Evolutionary conservation across 306 rosid genomes (phyloP).

Genomic region (Mucuna pruriens): DNA sequence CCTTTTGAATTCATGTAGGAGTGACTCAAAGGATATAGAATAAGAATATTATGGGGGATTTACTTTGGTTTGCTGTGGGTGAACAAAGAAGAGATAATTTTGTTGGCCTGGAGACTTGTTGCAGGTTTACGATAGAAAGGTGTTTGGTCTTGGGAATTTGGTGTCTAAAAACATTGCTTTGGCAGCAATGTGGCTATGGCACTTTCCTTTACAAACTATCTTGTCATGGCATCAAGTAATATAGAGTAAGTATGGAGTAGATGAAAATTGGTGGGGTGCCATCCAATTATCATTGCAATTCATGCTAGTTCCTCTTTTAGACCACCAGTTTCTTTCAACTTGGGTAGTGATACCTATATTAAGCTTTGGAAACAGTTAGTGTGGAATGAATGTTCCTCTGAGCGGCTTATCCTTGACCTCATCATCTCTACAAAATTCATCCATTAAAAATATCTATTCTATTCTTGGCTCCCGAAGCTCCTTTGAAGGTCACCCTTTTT

Average conservation of each 20-base stretch:
- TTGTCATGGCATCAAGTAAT: not conserved
- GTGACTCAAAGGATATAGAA: not conserved
- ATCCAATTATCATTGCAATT: not conserved
- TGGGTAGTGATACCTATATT: not conserved
- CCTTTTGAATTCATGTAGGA: not conserved
- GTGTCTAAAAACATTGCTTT: not conserved
- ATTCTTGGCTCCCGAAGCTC: not conserved
- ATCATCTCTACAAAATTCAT: not conserved
- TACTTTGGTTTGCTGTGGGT: not conserved
- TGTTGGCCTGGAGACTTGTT: not conserved
- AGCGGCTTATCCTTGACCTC: not conserved
- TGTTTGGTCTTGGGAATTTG: not conserved
- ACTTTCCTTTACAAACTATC: not conserved
- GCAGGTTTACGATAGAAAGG: not conserved
- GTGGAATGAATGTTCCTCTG: not conserved
- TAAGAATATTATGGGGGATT: not conserved
- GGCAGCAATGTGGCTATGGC: not conserved
- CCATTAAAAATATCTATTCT: not conserved
- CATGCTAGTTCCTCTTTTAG: not conserved
- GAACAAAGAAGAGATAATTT: not conserved
- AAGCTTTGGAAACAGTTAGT: not conserved
- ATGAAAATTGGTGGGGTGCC: slow-evolving; percentile 1
- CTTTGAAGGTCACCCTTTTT: not conserved
- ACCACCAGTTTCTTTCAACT: not conserved
- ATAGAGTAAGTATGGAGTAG: not conserved